Evolutionary conservation across 2,329 filamentous ascomycete genomes (phyloP).

Genomic region (Fusarium dlaminii): DNA sequence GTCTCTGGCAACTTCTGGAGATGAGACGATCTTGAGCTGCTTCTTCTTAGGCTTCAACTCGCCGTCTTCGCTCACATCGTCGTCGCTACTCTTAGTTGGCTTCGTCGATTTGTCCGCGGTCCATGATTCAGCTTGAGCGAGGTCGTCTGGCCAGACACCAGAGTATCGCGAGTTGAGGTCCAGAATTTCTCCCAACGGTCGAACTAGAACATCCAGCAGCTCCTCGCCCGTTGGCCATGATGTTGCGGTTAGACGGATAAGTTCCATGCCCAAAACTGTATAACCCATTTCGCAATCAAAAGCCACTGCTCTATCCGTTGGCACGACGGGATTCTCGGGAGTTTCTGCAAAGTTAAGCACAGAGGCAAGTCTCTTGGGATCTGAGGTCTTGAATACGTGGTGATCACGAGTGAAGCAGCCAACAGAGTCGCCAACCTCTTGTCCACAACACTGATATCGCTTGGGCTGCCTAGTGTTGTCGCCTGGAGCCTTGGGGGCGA

Average conservation of each 20-base stretch:
- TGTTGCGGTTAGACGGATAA: constrained; percentile 88
- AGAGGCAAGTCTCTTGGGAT: constrained; percentile 78
- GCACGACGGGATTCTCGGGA: constrained; percentile 67
- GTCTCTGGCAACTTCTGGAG: constrained; percentile 76
- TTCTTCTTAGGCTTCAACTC: constrained; percentile 45
- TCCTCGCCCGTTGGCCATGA: constrained; percentile 82
- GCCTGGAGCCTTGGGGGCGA: constrained; percentile 65
- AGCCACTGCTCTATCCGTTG: constrained; percentile 71
- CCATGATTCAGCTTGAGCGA: constrained; percentile 73
- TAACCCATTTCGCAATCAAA: constrained; percentile 99
- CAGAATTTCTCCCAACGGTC: constrained; percentile 82
- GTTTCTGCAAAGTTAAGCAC: constrained; percentile 84
- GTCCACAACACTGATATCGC: constrained; percentile 81
- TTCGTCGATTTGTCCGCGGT: constrained; percentile 39
- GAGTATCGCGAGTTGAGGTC: constrained; percentile 95
- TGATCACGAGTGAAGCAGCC: constrained; percentile 78
- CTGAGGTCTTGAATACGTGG: constrained; percentile 89
- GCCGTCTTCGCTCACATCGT: constrained; percentile 42
- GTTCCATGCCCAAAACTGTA: constrained; percentile 85
- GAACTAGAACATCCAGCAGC: constrained; percentile 85
- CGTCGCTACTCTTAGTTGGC: constrained; percentile 39
- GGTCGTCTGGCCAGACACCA: constrained; percentile 82
- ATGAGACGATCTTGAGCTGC: constrained; percentile 76
- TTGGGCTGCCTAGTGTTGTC: constrained; percentile 67
- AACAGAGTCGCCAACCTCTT: constrained; percentile 73